Percentiles rank a stretch among this genome's conserved stretches.
Conservation (phyloP, 768 basidiomycete genomes). For the Mycena galopus region DNA sequence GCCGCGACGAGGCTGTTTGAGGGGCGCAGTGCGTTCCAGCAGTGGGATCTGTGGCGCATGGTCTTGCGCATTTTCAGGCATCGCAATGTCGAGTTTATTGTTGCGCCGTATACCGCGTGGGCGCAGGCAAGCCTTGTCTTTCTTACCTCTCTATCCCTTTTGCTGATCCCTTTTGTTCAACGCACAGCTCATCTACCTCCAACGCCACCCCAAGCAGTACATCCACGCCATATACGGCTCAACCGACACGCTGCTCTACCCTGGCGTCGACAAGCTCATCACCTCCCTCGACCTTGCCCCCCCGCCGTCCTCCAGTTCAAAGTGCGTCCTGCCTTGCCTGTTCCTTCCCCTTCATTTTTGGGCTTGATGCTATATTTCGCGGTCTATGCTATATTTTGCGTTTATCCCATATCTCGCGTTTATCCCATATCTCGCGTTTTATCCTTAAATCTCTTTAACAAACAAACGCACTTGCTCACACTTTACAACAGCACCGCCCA, state of each 20-base stretch:
- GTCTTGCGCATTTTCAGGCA: slow-evolving; percentile 94
- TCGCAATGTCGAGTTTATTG: slow-evolving; percentile 94
- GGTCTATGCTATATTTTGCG: too few relatives aligned
- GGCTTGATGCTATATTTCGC: too few relatives aligned
- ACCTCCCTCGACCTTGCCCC: slow-evolving; percentile 85
- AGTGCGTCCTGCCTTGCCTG: too few relatives aligned
- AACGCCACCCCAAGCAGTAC: slow-evolving; percentile 92
- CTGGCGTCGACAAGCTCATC: slow-evolving; percentile 90
- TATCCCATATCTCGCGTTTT: too few relatives aligned
- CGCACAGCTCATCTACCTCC: slow-evolving; percentile 90
- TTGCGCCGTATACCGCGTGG: slow-evolving; percentile 96
- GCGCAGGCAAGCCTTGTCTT: slow-evolving; percentile 80
- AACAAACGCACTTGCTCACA: too few relatives aligned
- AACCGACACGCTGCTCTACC: slow-evolving; percentile 91
- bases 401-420: too few relatives aligned
- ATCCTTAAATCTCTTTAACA: too few relatives aligned
- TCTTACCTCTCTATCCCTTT: too few relatives aligned
- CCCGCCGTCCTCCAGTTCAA: not conserved
- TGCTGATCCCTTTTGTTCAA: too few relatives aligned
- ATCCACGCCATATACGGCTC: slow-evolving; percentile 95
- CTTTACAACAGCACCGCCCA: slow-evolving; percentile 23
- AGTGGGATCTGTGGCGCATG: slow-evolving; percentile 96
- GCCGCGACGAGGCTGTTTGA: slow-evolving; percentile 89
- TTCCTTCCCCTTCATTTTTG: too few relatives aligned
- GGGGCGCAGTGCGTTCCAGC: slow-evolving; percentile 74